Evolutionary conservation across 129 eudicot species (phyloP).

Genomic region (Oenanthe sinensis): DNA sequence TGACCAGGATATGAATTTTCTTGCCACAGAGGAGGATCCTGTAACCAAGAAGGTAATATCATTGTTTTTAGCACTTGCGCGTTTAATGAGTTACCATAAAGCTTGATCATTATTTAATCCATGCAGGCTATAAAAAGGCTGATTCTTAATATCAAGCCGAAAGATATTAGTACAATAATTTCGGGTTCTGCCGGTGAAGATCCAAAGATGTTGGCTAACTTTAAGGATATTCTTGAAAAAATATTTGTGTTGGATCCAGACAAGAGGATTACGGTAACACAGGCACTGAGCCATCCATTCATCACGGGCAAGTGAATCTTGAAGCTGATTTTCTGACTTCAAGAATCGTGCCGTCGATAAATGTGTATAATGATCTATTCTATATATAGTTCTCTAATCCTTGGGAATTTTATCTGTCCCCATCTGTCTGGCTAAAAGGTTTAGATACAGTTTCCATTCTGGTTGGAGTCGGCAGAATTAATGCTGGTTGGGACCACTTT

Average conservation of each 20-base stretch:
- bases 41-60: slow-evolving; percentile 45
- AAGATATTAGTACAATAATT: slow-evolving; percentile 40
- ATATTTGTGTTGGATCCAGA: slow-evolving; percentile 56
- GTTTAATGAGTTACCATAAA: neutral
- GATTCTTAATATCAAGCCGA: slow-evolving; percentile 47
- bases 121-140: slow-evolving; percentile 44
- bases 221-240: slow-evolving; percentile 54
- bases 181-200: slow-evolving; percentile 49
- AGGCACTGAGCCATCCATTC: slow-evolving; percentile 56
- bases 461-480: slow-evolving; percentile 24
- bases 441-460: slow-evolving; percentile 23
- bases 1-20: slow-evolving; percentile 52
- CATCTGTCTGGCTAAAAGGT: slow-evolving; percentile 29
- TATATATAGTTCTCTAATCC: slow-evolving; percentile 34
- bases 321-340: slow-evolving; percentile 49
- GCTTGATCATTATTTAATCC: neutral
- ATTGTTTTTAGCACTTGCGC: neutral
- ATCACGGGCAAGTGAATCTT: slow-evolving; percentile 61
- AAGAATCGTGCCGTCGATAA: slow-evolving; percentile 5
- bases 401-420: slow-evolving; percentile 30
- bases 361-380: slow-evolving; percentile 21
- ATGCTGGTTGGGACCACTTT: slow-evolving; percentile 25
- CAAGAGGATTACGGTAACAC: slow-evolving; percentile 51
- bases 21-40: slow-evolving; percentile 56
- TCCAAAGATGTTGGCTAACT: slow-evolving; percentile 46